Base-by-base conservation (phyloP, 345 rosid genomes). In the Excoecaria agallocha region DNA sequence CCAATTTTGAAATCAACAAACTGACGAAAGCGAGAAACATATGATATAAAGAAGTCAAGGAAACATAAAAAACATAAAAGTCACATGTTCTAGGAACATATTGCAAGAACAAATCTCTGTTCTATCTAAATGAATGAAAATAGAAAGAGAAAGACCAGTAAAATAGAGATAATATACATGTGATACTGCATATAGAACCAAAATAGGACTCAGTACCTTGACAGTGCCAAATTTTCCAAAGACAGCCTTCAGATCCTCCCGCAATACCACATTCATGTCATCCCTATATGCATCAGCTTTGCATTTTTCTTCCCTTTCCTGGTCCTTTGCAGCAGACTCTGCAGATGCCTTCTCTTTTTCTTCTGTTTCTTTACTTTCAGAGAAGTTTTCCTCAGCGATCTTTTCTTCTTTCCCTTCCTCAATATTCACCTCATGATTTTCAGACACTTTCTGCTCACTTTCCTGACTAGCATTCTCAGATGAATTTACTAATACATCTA, bases 1-100 rank as follows among this genome's bases (percentile, higher is more conserved):
- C 99, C 99, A 77, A 90, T 86, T 81, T 83, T 89, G 88, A 91
- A 95, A 85, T 93, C 99, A 72, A 95, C 80, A 76, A 60, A 94
- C 98, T 80, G 79, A 82, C 16, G 65, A 69, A 8, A 8, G 41
- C 50, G 70, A 59, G 37, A 71, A 68, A 37, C 6, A 39, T 37
- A 67, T 24, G 8, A 50, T 13, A 73, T 67, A 56, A 30, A 56
- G 50, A 16, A 6, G 19, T 70, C 66, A 82, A 74, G 12, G 63
- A 24, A 63, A 35, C 66, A 61, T 25, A 68, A 76, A 54, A 55
- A 68, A 15, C 24, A 48, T 20, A 55, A 63, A 66, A 46, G 50
- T 39, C 58, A 19, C 63, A 50, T 20, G 30, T 49, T 59, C 9
- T 1, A 20, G 57, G 51, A 65, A 61, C 51, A 70, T 52, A 20